Evolutionary conservation across 345 rosid species (phyloP).

Genomic region (Camelina neglecta): DNA sequence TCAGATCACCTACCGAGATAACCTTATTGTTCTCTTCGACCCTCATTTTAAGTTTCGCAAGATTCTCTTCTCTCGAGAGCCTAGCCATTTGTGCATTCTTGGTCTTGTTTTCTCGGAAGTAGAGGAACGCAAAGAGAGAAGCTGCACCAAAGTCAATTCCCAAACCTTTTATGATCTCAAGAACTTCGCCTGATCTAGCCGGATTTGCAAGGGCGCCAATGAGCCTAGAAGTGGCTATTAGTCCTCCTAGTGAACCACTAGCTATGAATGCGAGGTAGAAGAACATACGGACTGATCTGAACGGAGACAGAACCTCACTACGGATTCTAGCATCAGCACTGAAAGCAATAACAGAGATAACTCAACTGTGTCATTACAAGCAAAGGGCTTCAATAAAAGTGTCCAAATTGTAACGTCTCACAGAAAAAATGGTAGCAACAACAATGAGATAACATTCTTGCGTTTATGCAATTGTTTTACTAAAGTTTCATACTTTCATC

Average conservation of each 20-base stretch:
- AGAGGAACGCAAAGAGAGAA: conserved; percentile 75
- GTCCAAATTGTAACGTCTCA: conserved; percentile 1
- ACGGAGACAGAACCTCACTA: conserved; percentile 92
- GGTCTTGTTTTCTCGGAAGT: conserved; percentile 73
- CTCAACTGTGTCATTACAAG: neutral
- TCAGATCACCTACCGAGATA: conserved; percentile 64
- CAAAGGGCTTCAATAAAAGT: neutral
- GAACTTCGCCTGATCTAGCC: conserved; percentile 67
- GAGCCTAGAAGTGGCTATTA: conserved; percentile 77
- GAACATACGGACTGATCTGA: conserved; percentile 93
- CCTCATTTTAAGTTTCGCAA: conserved; percentile 85
- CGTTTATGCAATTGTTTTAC: neutral
- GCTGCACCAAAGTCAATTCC: conserved; percentile 84
- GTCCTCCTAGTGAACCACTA: conserved; percentile 76
- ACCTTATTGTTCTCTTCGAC: conserved; percentile 62
- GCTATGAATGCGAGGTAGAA: conserved; percentile 89
- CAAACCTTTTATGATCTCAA: conserved; percentile 65
- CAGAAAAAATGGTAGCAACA: conserved; percentile 2
- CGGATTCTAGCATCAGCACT: conserved; percentile 85
- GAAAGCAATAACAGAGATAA: conserved; percentile 45
- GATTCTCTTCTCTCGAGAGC: conserved; percentile 91
- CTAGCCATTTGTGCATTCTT: conserved; percentile 77
- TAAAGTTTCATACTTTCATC: conserved; percentile 33
- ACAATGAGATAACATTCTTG: neutral
- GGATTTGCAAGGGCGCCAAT: conserved; percentile 77